Evolutionary conservation across 1,139 yeast species (phyloP), one percentile per base, ranked within the genome.

Genomic region (Candida buenavistaensis): DNA sequence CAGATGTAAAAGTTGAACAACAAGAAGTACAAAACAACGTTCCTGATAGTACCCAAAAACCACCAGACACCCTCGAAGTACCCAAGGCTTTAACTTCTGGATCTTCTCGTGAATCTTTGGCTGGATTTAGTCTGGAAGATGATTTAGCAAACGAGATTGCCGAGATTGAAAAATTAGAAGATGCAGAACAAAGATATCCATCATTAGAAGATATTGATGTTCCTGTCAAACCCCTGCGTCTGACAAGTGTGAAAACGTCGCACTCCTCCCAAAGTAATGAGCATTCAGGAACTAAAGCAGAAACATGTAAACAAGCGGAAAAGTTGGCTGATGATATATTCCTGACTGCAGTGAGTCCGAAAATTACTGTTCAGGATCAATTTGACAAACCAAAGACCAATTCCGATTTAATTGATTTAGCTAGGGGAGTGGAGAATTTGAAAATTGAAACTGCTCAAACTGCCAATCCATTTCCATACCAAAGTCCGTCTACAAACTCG

Each of bases 151-250:
- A 15, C 8, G 25, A 22, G 14, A 23, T 26, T 14, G 37, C 32
- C 6, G 36, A 28, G 8, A 40, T 63, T 11, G 69, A 55, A 8
- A 55, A 64, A 30, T 49, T 70, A 33, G 74, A 68, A 26, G 59
- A 69, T 39, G 68, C 62, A 1, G 75, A 68, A 43, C 68, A 64
- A 38, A 52, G 75, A 28, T 71, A 58, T 37, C 76, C 76, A 3
- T 65, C 73, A 3, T 52, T 70, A 13, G 75, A 70, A 23, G 59
- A 59, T 17, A 49, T 56, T 23, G 59, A 48, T 22, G 46, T 36
- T 6, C 40, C 44, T 24, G 13, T 23, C 3, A 12, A 17, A 10
- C 35, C 40, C 11, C 34, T 24, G 30, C 28, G 32, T 23, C 24
- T 26, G 26, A 22, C 35, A 6, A 34, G 36, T 32, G 16, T 35